Percentiles rank a stretch among this genome's conserved stretches.
Evolutionary conservation across 352 stramenopile genomes (phyloP).

Genomic region (Aphanomyces invadans): DNA sequence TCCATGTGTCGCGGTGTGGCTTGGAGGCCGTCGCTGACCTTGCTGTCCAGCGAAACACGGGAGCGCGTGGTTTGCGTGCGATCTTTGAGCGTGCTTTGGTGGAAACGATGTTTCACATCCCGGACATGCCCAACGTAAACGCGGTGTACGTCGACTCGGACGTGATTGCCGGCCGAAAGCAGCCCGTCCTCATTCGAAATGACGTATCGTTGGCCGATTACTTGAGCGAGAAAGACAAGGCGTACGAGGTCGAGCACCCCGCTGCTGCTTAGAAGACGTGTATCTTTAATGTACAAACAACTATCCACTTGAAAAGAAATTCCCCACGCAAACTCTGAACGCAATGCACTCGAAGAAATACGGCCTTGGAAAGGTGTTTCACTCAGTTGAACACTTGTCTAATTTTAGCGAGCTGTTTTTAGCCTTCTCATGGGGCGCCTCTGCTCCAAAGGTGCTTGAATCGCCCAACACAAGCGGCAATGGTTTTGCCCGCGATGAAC

Average conservation of each 20-base stretch:
- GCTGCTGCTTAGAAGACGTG: constrained; percentile 17
- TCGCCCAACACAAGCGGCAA: too few relatives aligned
- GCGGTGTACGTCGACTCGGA: constrained; percentile 92
- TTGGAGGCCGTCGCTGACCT: constrained; percentile 91
- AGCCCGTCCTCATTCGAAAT: constrained; percentile 83
- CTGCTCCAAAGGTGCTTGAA: too few relatives aligned
- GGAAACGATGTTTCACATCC: constrained; percentile 96
- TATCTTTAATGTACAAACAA: not conserved
- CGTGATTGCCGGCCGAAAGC: constrained; percentile 83
- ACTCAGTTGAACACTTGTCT: not conserved
- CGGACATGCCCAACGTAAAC: constrained; percentile 84
- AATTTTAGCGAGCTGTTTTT: not conserved
- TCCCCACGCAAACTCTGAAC: not conserved
- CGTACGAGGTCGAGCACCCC: constrained; percentile 36
- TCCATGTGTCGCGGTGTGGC: constrained; percentile 92
- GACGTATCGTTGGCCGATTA: constrained; percentile 64
- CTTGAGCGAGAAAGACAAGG: constrained; percentile 58
- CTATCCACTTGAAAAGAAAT: not conserved
- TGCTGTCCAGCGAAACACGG: constrained; percentile 91
- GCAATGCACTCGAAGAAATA: not conserved
- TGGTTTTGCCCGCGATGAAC: not conserved
- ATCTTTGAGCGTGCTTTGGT: constrained; percentile 94
- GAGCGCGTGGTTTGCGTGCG: constrained; percentile 91
- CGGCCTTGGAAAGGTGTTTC: not conserved
- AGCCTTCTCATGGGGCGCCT: too few relatives aligned